Evolutionary conservation across 2,329 filamentous ascomycete species (phyloP).

Genomic region (Stagonosporopsis tanaceti): DNA sequence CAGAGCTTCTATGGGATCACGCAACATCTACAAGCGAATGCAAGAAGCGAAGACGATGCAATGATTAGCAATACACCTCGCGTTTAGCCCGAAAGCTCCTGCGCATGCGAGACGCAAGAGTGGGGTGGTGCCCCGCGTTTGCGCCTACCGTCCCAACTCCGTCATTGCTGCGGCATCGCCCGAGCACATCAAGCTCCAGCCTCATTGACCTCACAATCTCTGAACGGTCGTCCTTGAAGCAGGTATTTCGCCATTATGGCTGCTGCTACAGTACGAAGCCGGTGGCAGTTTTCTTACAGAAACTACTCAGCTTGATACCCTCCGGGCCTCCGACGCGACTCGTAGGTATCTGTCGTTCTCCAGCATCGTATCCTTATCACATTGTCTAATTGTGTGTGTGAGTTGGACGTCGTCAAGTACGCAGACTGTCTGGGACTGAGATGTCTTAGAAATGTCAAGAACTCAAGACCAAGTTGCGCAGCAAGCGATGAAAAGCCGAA

Average conservation of each 20-base stretch:
- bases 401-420: neutral
- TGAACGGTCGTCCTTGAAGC: neutral
- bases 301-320: neutral
- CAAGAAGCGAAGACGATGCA: neutral
- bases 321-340: neutral
- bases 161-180: constrained; percentile 6
- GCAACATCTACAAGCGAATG: neutral
- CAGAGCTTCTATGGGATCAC: neutral
- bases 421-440: neutral
- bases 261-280: neutral
- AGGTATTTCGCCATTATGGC: neutral
- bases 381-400: neutral
- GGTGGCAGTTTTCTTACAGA: neutral
- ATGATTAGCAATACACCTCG: constrained; percentile 4
- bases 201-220: neutral
- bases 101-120: constrained; percentile 5
- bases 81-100: neutral
- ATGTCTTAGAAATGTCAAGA: neutral
- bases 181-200: neutral
- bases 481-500: neutral
- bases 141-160: neutral
- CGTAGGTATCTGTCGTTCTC: neutral
- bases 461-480: neutral
- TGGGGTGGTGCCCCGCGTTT: constrained; percentile 7
- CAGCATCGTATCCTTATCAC: neutral